A percentile compares a stretch with the other conserved stretches of the same genome.
Evolutionary conservation across 495 filamentous ascomycete species (phyloP).

Genomic region (Pseudomonodictys pantanalensis): DNA sequence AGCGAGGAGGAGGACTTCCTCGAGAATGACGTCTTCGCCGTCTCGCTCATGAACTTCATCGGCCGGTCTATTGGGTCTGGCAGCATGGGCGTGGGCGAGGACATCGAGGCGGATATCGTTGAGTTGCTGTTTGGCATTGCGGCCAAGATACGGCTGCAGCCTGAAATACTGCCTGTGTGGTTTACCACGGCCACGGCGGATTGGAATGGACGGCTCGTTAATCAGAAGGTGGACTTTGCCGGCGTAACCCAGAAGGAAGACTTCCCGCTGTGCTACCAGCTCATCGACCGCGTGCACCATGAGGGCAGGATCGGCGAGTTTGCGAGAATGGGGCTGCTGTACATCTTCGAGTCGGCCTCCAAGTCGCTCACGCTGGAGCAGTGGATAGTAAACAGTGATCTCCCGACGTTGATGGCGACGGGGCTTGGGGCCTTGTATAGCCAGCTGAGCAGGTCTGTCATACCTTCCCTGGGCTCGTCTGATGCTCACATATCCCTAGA

Average conservation of each 20-base stretch:
- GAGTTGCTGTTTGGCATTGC: slow-evolving; percentile 92
- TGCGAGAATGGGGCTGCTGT: slow-evolving; percentile 90
- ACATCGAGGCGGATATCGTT: slow-evolving; percentile 79
- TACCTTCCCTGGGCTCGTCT: not conserved
- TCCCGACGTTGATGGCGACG: slow-evolving; percentile 95
- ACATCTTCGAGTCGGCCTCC: slow-evolving; percentile 91
- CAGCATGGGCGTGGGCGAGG: slow-evolving; percentile 58
- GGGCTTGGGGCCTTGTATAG: slow-evolving; percentile 94
- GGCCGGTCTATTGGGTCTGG: slow-evolving; percentile 61
- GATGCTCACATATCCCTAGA: slow-evolving; percentile 27
- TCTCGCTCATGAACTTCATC: slow-evolving; percentile 77
- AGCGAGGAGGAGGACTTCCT: slow-evolving; percentile 93
- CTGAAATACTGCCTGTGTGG: slow-evolving; percentile 81
- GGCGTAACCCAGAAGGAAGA: slow-evolving; percentile 86
- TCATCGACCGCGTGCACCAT: slow-evolving; percentile 94
- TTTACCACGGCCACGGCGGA: slow-evolving; percentile 58
- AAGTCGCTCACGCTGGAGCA: slow-evolving; percentile 77
- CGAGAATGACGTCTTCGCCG: slow-evolving; percentile 77
- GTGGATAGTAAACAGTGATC: slow-evolving; percentile 95
- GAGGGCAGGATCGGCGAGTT: slow-evolving; percentile 93
- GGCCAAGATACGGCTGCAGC: slow-evolving; percentile 88
- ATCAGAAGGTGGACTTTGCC: slow-evolving; percentile 65
- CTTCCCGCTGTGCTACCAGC: slow-evolving; percentile 90
- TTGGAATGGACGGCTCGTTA: slow-evolving; percentile 37
- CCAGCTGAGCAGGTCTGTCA: slow-evolving; percentile 76